A percentile compares a stretch with the other conserved stretches of the same genome.
phyloP scores from a whole-genome alignment of 1,284 basidiomycete species.

The Wallemia mellicola region DNA sequence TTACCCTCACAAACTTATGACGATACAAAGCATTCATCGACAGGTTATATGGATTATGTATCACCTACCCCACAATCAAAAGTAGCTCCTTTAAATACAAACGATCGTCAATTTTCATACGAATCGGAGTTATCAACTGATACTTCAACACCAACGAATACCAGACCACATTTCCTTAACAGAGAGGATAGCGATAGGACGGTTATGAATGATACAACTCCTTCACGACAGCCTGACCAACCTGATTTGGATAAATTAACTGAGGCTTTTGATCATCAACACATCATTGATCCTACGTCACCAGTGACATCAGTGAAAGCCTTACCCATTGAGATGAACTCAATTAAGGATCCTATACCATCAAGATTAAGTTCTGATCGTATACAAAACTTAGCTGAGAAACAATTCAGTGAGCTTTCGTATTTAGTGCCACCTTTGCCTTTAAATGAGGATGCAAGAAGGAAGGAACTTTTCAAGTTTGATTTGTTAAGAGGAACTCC shows the following conservation, averaged over 20 bases:
- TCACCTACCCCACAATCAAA: background rate
- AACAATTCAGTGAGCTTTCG: conserved; percentile 27
- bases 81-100: background rate
- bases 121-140: background rate
- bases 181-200: background rate
- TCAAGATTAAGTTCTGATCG: conserved; percentile 26
- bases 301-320: background rate
- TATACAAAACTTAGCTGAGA: conserved; percentile 18
- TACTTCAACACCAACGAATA: background rate
- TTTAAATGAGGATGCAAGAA: conserved; percentile 43
- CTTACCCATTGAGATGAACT: background rate
- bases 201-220: background rate
- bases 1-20: no score
- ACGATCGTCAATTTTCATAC: background rate
- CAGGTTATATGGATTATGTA: background rate
- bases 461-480: conserved; percentile 48
- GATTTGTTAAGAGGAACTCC: conserved; percentile 19
- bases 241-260: background rate
- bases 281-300: background rate
- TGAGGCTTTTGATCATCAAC: background rate
- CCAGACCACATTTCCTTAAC: background rate
- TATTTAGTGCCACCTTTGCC: conserved; percentile 53
- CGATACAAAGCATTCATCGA: background rate
- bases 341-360: conserved; percentile 2
- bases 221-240: background rate